phyloP scores from a whole-genome alignment of 2,329 filamentous ascomycete genomes.

The Arthrobotrys iridis region DNA sequence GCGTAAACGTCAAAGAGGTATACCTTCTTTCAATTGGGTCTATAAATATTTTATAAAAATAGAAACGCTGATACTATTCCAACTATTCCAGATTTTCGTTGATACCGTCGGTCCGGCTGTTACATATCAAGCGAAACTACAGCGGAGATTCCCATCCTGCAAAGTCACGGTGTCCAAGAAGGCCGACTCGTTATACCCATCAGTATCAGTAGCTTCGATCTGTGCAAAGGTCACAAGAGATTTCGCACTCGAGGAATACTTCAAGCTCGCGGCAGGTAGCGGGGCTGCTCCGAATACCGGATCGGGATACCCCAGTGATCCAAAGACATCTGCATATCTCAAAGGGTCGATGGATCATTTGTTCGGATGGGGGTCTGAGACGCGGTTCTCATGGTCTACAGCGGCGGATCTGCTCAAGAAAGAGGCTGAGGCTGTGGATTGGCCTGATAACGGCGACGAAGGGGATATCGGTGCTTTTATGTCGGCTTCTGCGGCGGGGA shows the following conservation, averaged over 20 bases:
- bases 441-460: conserved; percentile 77
- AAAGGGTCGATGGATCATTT: conserved; percentile 87
- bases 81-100: conserved; percentile 81
- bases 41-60: neutral
- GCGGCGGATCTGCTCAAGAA: conserved; percentile 95
- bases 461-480: conserved; percentile 58
- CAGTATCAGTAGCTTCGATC: conserved; percentile 90
- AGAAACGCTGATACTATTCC: neutral
- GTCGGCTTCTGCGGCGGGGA: neutral
- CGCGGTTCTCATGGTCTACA: conserved; percentile 94
- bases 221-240: conserved; percentile 97
- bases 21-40: neutral
- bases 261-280: conserved; percentile 3
- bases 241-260: conserved; percentile 75
- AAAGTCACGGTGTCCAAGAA: conserved; percentile 85
- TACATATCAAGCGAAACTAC: conserved; percentile 83
- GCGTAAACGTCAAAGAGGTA: conserved; percentile 79
- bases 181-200: conserved; percentile 90
- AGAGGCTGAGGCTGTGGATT: conserved; percentile 78
- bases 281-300: conserved; percentile 72
- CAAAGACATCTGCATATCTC: conserved; percentile 81
- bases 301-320: conserved; percentile 91
- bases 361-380: conserved; percentile 95
- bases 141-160: conserved; percentile 81
- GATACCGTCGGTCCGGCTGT: conserved; percentile 88